Percentiles rank a stretch among this genome's conserved stretches.
phyloP scores from a whole-genome alignment of 2,329 filamentous ascomycete genomes.

The Peltaster fructicola region DNA sequence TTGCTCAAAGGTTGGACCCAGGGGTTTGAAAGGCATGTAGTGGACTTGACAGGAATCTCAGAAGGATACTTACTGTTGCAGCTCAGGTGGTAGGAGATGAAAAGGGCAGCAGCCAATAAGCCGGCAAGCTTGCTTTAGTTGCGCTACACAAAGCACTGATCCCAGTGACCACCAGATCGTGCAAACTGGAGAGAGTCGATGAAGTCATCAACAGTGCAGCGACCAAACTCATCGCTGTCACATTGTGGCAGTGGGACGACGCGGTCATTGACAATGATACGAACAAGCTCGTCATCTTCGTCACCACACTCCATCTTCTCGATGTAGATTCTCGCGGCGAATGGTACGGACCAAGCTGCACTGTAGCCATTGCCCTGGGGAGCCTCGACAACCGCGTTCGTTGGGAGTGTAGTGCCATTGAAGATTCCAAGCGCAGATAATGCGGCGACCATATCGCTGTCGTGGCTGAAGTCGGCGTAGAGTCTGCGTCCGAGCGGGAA shows the following conservation, averaged over 20 bases:
- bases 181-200: slow-evolving; percentile 62
- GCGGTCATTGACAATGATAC: slow-evolving; percentile 68
- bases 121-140: not conserved
- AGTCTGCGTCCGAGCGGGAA: slow-evolving; percentile 53
- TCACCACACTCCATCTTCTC: slow-evolving; percentile 63
- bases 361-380: slow-evolving; percentile 48
- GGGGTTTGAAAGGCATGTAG: too few species aligned
- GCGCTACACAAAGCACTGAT: slow-evolving; percentile 31
- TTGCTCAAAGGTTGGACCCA: too few species aligned
- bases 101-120: too few species aligned
- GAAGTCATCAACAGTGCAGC: slow-evolving; percentile 53
- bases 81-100: too few species aligned
- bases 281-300: slow-evolving; percentile 50
- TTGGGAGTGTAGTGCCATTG: slow-evolving; percentile 39
- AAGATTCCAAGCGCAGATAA: slow-evolving; percentile 66
- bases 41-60: too few species aligned
- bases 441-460: slow-evolving; percentile 68
- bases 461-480: slow-evolving; percentile 84
- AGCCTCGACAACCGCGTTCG: slow-evolving; percentile 30
- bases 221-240: slow-evolving; percentile 48
- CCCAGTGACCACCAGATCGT: slow-evolving; percentile 54
- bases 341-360: slow-evolving; percentile 64
- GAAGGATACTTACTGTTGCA: too few species aligned
- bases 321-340: slow-evolving; percentile 64
- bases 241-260: slow-evolving; percentile 58